Conservation (phyloP, 257 asterid species). For the Ocimum tenuiflorum region DNA sequence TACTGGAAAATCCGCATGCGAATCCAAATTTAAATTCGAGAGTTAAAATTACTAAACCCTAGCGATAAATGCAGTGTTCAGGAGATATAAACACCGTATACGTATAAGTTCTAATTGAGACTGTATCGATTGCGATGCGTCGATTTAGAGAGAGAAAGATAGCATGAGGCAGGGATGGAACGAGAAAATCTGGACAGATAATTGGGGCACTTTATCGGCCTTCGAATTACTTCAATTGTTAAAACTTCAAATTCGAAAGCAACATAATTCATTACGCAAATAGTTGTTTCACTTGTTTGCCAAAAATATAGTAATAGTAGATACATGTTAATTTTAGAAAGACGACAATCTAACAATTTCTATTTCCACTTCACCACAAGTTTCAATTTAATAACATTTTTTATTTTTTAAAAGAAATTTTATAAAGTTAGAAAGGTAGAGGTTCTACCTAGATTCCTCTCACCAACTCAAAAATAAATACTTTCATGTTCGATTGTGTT, state of each 20-base stretch:
- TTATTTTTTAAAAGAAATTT: no score
- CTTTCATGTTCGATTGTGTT: no score
- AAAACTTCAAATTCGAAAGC: not conserved
- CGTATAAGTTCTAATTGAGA: not conserved
- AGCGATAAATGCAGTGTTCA: constrained; percentile 22
- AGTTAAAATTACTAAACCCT: constrained; percentile 42
- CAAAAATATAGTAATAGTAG: not conserved
- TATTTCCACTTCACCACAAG: no score
- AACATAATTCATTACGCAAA: not conserved
- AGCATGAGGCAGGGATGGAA: not conserved
- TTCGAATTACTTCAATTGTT: not conserved
- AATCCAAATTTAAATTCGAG: constrained; percentile 26
- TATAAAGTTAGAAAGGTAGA: no score
- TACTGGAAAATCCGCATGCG: constrained; percentile 29
- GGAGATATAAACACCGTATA: not conserved
- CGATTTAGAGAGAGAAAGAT: constrained; percentile 16
- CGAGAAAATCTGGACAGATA: constrained; percentile 12
- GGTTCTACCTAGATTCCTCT: no score
- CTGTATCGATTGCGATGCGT: constrained; percentile 8
- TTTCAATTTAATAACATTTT: no score
- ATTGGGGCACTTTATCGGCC: not conserved
- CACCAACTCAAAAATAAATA: no score
- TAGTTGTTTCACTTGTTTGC: not conserved
- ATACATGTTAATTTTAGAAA: not conserved
- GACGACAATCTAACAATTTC: not conserved